phyloP scores from a whole-genome alignment of 2,329 filamentous ascomycete species.

The Pestalotiopsis sp. region DNA sequence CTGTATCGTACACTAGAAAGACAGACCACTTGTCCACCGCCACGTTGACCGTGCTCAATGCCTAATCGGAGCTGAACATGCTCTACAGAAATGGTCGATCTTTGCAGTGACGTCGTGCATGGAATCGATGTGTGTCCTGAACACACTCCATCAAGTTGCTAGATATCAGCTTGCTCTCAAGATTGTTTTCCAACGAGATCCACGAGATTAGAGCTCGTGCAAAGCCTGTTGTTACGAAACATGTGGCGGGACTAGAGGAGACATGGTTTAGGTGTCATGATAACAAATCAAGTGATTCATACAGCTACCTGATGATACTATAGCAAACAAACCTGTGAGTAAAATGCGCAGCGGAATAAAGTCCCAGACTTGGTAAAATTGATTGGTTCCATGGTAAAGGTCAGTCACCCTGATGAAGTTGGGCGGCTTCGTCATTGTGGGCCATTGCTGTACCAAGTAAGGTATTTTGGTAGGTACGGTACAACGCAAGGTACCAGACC shows the following conservation, averaged over 20 bases:
- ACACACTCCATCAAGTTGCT: too few relatives aligned
- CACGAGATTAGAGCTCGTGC: not conserved
- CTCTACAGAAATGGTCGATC: not conserved
- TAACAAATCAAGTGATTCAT: not conserved
- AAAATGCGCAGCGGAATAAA: too few relatives aligned
- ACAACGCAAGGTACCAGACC: not conserved
- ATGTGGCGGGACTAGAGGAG: not conserved
- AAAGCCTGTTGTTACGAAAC: not conserved
- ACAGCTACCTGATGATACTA: too few relatives aligned
- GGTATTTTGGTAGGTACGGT: not conserved
- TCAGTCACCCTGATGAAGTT: not conserved
- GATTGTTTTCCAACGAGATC: not conserved
- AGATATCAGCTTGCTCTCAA: too few relatives aligned
- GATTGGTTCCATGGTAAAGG: too few relatives aligned
- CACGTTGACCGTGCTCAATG: not conserved
- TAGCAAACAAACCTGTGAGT: too few relatives aligned
- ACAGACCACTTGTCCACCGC: not conserved
- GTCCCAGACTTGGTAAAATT: too few relatives aligned
- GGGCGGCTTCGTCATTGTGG: not conserved
- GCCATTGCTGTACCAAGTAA: not conserved
- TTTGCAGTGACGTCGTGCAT: not conserved
- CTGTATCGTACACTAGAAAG: not conserved
- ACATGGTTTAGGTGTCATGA: not conserved
- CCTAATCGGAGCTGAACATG: not conserved
- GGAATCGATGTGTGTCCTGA: too few relatives aligned